Evolutionary conservation across 345 rosid species (phyloP).

Genomic region (Syzygium aromaticum): DNA sequence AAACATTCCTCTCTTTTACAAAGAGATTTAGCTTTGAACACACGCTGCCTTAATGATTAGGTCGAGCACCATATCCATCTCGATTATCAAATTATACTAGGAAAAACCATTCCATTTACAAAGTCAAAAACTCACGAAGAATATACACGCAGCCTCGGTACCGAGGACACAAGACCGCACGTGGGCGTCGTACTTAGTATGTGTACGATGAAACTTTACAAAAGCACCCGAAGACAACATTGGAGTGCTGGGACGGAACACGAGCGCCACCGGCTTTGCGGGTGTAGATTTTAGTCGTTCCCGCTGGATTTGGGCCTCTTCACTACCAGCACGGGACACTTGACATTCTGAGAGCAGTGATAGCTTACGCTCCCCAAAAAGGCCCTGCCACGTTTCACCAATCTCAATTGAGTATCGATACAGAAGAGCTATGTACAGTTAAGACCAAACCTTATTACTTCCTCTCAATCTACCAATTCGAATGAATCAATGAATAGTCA

Average conservation of each 20-base stretch:
- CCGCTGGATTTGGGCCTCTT: conserved; percentile 37
- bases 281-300: neutral
- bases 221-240: neutral
- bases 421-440: accelerated
- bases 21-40: neutral
- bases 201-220: no score
- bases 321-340: conserved; percentile 51
- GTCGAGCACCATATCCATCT: neutral
- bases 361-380: conserved; percentile 54
- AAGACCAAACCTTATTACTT: neutral
- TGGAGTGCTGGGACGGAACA: neutral
- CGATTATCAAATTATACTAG: neutral
- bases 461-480: neutral
- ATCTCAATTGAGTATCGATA: neutral
- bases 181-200: no score
- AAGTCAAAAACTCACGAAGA: neutral
- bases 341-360: conserved; percentile 49
- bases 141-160: no score
- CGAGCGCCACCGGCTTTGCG: neutral
- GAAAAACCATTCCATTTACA: neutral
- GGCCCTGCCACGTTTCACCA: conserved; percentile 17
- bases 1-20: neutral
- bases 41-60: neutral
- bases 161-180: no score
- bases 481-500: neutral